Conservation (phyloP, 108 stramenopile genomes). For the Skeletonema menzelii region DNA sequence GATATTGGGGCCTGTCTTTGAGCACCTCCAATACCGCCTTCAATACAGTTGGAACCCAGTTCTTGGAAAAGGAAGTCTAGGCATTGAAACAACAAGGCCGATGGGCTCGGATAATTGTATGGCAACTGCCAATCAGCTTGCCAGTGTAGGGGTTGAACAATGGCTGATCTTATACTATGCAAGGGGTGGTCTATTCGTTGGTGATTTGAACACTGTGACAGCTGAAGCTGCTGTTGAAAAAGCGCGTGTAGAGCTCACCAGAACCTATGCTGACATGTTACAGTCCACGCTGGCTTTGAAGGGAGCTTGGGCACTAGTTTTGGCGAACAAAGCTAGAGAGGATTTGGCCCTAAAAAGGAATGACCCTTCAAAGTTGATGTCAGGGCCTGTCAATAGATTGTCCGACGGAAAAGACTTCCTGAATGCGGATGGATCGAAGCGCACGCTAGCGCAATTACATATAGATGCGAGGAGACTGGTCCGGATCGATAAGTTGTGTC, state of each 20-base stretch:
- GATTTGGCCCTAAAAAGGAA: constrained; percentile 52
- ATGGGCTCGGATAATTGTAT: constrained; percentile 51
- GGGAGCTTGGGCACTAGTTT: constrained; percentile 51
- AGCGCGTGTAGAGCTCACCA: constrained; percentile 75
- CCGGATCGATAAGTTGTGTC: constrained; percentile 79
- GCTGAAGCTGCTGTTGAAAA: constrained; percentile 85
- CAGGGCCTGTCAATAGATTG: constrained; percentile 53
- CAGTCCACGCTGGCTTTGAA: constrained; percentile 58
- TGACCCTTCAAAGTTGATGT: constrained; percentile 44
- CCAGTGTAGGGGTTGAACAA: constrained; percentile 54
- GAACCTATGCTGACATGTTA: constrained; percentile 74
- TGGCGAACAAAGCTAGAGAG: constrained; percentile 72
- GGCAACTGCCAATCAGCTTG: constrained; percentile 56
- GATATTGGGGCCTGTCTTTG: constrained; percentile 76
- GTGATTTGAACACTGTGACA: constrained; percentile 73
- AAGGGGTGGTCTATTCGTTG: constrained; percentile 83
- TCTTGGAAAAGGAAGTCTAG: constrained; percentile 13
- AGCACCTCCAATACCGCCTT: constrained; percentile 76
- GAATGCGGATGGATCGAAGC: constrained; percentile 73
- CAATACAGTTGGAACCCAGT: constrained; percentile 76
- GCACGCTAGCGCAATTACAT: constrained; percentile 44
- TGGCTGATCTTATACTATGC: constrained; percentile 82
- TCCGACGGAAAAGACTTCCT: constrained; percentile 42
- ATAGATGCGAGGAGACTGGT: constrained; percentile 73
- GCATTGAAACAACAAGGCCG: constrained; percentile 53